These are phyloP conservation scores for Colletotrichum somersetense DNA, from an alignment of 2,329 filamentous ascomycete genomes.

Conservation along the genomic window DNA sequence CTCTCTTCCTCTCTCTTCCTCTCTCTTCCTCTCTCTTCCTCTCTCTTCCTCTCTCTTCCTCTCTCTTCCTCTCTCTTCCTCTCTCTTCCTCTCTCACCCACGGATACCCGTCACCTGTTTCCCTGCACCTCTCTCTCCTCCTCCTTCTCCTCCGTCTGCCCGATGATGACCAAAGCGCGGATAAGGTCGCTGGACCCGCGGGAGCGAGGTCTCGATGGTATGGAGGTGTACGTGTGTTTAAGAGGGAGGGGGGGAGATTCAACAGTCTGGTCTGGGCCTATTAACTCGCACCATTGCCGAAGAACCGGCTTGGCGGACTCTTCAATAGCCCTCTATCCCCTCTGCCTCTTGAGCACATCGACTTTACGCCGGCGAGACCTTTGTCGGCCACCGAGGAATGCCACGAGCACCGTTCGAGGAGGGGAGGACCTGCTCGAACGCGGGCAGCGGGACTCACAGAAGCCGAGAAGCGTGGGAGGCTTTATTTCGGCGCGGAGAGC, in stretches of 20 bases:
- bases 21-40: too few relatives aligned
- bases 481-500: not conserved
- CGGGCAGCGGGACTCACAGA: too few relatives aligned
- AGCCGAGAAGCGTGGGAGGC: too few relatives aligned
- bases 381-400: not conserved
- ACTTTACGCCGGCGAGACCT: not conserved
- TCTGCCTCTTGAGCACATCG: not conserved
- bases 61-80: too few relatives aligned
- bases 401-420: not conserved
- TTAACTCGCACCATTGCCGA: not conserved
- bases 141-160: not conserved
- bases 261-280: not conserved
- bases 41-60: not conserved
- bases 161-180: conserved; percentile 10
- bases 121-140: not conserved
- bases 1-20: too few relatives aligned
- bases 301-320: not conserved
- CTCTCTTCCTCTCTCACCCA: too few relatives aligned
- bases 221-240: not conserved
- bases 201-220: conserved; percentile 9
- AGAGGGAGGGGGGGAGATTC: not conserved
- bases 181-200: not conserved
- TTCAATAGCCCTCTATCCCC: not conserved
- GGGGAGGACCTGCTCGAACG: not conserved
- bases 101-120: not conserved